Evolutionary conservation across 2,329 filamentous ascomycete species (phyloP).

Genomic region (Fusarium domesticum): DNA sequence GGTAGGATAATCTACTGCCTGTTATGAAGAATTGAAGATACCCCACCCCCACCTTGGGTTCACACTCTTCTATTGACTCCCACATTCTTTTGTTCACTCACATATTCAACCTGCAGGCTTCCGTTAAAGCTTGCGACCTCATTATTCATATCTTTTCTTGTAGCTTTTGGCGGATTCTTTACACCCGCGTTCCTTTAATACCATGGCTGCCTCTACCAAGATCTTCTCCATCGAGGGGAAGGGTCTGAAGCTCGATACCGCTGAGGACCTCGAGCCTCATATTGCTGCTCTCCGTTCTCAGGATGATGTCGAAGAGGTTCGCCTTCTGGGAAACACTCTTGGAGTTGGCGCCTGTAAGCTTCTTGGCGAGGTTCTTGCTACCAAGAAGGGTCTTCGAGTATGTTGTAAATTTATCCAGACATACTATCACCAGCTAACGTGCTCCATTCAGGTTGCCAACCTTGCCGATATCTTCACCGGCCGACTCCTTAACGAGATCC

Average conservation of each 20-base stretch:
- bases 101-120: conserved; percentile 9
- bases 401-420: conserved; percentile 13
- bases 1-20: conserved; percentile 14
- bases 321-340: conserved; percentile 85
- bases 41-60: conserved; percentile 31
- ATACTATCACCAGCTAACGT: conserved; percentile 1
- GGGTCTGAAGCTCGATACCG: conserved; percentile 87
- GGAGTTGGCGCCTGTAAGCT: conserved; percentile 84
- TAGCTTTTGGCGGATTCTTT: conserved; percentile 6
- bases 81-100: conserved; percentile 20
- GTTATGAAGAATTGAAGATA: conserved; percentile 15
- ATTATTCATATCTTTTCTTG: conserved; percentile 5
- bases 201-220: conserved; percentile 46
- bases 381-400: conserved; percentile 79
- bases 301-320: conserved; percentile 78
- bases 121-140: conserved; percentile 13
- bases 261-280: conserved; percentile 80
- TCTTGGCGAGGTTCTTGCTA: conserved; percentile 77
- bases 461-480: conserved; percentile 97
- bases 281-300: conserved; percentile 71
- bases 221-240: conserved; percentile 89
- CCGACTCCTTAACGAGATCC: conserved; percentile 89
- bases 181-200: conserved; percentile 11
- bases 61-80: conserved; percentile 19
- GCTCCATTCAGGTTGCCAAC: conserved; percentile 64